Percentiles rank a stretch among this genome's conserved stretches.
These are phyloP conservation scores for Cutaneotrichosporon cutaneum DNA, from an alignment of 1,284 basidiomycete genomes.

Conservation along the genomic window DNA sequence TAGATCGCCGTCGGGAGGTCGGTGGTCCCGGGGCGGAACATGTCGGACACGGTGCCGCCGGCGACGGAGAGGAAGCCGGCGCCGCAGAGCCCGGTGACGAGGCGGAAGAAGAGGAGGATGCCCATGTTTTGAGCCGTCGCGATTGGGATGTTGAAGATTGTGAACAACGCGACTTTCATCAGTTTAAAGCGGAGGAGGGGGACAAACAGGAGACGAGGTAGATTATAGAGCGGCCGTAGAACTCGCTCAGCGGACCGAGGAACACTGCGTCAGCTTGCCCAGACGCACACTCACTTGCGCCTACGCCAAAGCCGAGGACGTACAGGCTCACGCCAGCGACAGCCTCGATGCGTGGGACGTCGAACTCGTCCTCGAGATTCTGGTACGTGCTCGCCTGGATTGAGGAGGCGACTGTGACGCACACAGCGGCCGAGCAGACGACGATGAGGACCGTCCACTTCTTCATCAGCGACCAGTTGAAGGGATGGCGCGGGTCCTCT, in stretches of 20 bases:
- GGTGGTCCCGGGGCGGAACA: not conserved
- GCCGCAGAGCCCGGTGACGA: not conserved
- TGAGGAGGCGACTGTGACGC: not conserved
- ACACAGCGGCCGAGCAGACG: not conserved
- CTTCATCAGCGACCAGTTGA: not conserved
- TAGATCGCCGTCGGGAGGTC: not conserved
- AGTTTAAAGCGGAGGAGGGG: not conserved
- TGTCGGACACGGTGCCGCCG: not conserved
- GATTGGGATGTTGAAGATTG: slow-evolving; percentile 1
- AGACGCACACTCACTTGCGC: not conserved
- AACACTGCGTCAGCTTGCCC: not conserved
- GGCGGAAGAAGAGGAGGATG: not conserved
- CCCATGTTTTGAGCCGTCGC: slow-evolving; percentile 1
- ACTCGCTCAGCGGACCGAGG: slow-evolving; percentile 5
- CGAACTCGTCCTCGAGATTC: not conserved
- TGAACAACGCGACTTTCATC: not conserved
- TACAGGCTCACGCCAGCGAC: not conserved
- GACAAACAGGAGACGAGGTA: not conserved
- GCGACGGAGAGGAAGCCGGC: not conserved
- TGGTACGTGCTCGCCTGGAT: slow-evolving; percentile 3
- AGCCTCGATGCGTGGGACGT: not conserved
- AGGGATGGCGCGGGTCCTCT: not conserved
- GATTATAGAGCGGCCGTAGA: not conserved
- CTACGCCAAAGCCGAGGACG: not conserved
- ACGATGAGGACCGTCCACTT: not conserved